These are phyloP conservation scores for Brassica balearica DNA, from an alignment of 441 rosid genomes.

Conservation along the genomic window DNA sequence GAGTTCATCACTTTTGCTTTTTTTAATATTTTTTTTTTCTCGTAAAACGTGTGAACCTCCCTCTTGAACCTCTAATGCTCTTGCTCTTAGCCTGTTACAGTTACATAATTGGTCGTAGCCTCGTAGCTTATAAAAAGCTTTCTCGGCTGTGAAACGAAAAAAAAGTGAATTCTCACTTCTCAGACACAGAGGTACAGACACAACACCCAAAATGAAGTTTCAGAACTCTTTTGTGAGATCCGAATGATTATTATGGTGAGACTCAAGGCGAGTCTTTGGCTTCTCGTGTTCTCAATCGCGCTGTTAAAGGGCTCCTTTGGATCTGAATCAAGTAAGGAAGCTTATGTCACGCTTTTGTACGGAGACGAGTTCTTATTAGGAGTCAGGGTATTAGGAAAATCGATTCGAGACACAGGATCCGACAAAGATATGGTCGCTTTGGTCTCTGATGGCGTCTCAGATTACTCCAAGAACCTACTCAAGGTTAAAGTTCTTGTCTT, in stretches of 20 bases:
- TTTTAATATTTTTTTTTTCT: too few relatives aligned
- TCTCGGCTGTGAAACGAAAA: constrained; percentile 35
- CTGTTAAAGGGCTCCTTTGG: constrained; percentile 42
- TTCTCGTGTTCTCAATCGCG: constrained; percentile 40
- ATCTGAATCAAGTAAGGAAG: constrained; percentile 55
- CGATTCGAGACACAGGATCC: constrained; percentile 82
- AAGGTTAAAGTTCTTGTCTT: constrained; percentile 48
- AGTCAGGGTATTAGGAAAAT: constrained; percentile 93
- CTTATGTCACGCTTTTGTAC: constrained; percentile 84
- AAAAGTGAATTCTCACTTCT: neutral
- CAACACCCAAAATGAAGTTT: constrained; percentile 13
- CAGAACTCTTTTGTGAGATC: constrained; percentile 20
- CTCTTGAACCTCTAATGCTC: too few relatives aligned
- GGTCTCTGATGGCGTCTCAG: constrained; percentile 96
- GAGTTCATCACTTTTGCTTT: too few relatives aligned
- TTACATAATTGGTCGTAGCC: too few relatives aligned
- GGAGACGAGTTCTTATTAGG: constrained; percentile 96
- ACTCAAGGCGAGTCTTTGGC: constrained; percentile 38
- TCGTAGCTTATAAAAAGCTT: neutral
- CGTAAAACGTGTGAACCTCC: too few relatives aligned
- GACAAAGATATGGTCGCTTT: constrained; percentile 82
- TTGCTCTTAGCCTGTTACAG: too few relatives aligned
- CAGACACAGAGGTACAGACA: too few relatives aligned
- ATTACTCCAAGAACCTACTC: constrained; percentile 70
- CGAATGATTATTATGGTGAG: constrained; percentile 48